Conservation (phyloP, 139 green algal species). For the Chlamydomonas sphaeroides region DNA sequence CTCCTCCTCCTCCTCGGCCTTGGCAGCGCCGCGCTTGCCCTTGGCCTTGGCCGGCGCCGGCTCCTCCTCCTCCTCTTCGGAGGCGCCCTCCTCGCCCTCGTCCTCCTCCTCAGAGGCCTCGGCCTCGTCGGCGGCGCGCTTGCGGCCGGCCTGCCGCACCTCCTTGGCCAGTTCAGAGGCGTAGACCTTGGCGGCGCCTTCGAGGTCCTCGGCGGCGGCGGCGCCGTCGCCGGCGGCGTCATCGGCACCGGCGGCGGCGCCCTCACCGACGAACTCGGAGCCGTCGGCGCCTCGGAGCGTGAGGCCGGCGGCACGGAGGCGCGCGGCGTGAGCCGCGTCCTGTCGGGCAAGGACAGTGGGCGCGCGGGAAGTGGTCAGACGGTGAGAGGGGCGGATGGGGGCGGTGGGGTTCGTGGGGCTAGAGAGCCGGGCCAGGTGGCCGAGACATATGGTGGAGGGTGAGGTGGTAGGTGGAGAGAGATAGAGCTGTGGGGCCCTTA, state of each 20-base stretch:
- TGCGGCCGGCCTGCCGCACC: slow-evolving; percentile 49
- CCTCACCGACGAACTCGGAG: slow-evolving; percentile 44
- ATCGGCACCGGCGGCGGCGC: slow-evolving; percentile 17
- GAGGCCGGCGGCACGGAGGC: slow-evolving; percentile 59
- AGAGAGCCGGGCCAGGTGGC: too few species aligned
- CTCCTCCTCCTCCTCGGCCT: slow-evolving; percentile 64
- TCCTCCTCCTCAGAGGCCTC: slow-evolving; percentile 29
- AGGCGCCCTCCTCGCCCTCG: slow-evolving; percentile 25
- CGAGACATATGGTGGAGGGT: too few species aligned
- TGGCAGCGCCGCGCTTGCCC: slow-evolving; percentile 1
- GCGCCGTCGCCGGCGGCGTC: slow-evolving; percentile 26
- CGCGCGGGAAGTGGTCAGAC: too few species aligned
- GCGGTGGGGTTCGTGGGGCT: too few species aligned
- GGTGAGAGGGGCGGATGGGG: too few species aligned
- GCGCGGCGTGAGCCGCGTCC: slow-evolving; percentile 74
- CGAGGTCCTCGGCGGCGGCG: slow-evolving; percentile 42
- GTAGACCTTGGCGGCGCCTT: slow-evolving; percentile 65
- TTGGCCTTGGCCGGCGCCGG: neutral
- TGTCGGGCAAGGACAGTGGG: too few species aligned
- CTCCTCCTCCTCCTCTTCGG: slow-evolving; percentile 4
- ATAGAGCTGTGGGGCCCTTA: neutral
- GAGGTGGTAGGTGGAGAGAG: too few species aligned
- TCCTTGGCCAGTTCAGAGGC: slow-evolving; percentile 75
- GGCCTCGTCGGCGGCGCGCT: slow-evolving; percentile 5
- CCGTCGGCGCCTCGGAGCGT: slow-evolving; percentile 40